Evolutionary conservation across 2,329 filamentous ascomycete genomes (phyloP).

Genomic region (Trichoderma atrobrunneum): DNA sequence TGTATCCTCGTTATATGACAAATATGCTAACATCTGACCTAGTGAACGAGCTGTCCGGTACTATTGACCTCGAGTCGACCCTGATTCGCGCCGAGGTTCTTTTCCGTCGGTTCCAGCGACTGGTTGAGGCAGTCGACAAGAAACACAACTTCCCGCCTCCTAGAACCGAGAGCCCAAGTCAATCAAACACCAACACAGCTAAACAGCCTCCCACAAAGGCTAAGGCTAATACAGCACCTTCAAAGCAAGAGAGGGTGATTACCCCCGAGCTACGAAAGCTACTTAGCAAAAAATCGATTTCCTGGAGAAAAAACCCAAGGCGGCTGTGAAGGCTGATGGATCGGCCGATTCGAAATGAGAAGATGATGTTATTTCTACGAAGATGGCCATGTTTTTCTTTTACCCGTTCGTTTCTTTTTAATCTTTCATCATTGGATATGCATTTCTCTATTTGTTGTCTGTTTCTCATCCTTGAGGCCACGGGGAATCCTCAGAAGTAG

Average conservation of each 20-base stretch:
- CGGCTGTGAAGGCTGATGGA: slow-evolving; percentile 37
- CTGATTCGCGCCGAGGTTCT: slow-evolving; percentile 84
- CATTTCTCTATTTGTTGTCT: background rate
- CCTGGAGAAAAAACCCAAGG: slow-evolving; percentile 33
- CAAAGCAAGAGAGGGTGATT: slow-evolving; percentile 46
- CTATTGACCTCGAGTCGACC: slow-evolving; percentile 84
- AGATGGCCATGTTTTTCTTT: background rate
- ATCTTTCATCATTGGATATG: background rate
- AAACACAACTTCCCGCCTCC: slow-evolving; percentile 76
- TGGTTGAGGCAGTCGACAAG: slow-evolving; percentile 89
- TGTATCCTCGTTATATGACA: background rate
- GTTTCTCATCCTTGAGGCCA: background rate
- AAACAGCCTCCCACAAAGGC: slow-evolving; percentile 29
- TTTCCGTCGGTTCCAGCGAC: slow-evolving; percentile 82
- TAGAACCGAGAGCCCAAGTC: slow-evolving; percentile 27
- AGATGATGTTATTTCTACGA: background rate
- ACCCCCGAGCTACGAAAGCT: slow-evolving; percentile 56
- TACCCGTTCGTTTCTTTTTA: background rate
- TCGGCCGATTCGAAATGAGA: slow-evolving; percentile 31
- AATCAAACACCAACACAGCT: background rate
- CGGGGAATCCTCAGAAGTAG: background rate
- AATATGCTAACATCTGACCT: background rate
- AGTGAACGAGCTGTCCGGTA: slow-evolving; percentile 95
- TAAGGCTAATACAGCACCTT: slow-evolving; percentile 37
- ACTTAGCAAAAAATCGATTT: slow-evolving; percentile 48